phyloP scores from a whole-genome alignment of 371 early-diverging fungal genomes.

The Saksenaea oblongispora region DNA sequence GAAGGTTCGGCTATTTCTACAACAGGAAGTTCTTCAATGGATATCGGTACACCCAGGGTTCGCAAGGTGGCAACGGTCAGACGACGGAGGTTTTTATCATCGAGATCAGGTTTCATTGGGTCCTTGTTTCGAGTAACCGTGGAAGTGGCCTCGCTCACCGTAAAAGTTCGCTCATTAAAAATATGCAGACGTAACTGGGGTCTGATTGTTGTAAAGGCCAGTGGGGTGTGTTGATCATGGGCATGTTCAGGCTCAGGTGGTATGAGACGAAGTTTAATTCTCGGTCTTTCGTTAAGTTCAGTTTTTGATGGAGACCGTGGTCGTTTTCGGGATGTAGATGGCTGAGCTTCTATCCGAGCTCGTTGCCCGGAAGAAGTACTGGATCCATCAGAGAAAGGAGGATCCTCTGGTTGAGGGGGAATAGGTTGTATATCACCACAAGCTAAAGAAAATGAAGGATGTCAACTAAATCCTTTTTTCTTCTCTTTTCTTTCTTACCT shows the following conservation, averaged over 20 bases:
- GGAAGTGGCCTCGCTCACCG: background rate
- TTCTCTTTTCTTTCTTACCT: constrained; percentile 7
- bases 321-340: constrained; percentile 13
- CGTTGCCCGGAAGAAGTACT: constrained; percentile 3
- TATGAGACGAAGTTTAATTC: constrained; percentile 3
- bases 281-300: constrained; percentile 5
- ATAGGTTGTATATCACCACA: background rate
- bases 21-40: constrained; percentile 33
- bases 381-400: background rate
- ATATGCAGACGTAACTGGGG: constrained; percentile 31
- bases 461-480: background rate
- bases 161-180: constrained; percentile 6
- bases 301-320: constrained; percentile 17
- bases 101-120: constrained; percentile 43
- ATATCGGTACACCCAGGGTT: constrained; percentile 30
- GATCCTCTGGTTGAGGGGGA: background rate
- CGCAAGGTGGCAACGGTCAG: constrained; percentile 38
- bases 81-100: constrained; percentile 28
- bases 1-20: constrained; percentile 29
- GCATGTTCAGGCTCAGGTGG: constrained; percentile 8
- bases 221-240: background rate
- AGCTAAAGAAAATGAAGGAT: background rate
- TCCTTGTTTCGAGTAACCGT: constrained; percentile 14
- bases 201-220: constrained; percentile 16
- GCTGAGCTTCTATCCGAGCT: constrained; percentile 1